Base-by-base conservation (phyloP, 176 grass and related monocot species). In the Oryza nivara region DNA sequence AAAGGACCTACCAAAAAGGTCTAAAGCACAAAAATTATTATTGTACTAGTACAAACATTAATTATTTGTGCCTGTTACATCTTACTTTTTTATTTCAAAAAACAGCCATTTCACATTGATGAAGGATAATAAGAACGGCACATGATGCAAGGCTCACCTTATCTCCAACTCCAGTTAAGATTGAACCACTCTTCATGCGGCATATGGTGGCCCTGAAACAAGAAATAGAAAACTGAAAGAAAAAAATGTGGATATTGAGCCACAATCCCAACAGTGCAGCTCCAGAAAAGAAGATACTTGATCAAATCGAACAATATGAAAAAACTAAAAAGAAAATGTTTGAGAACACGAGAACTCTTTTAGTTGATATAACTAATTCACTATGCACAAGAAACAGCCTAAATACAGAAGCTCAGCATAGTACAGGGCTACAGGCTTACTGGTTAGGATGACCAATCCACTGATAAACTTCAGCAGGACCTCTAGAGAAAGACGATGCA, bases 151-250 rank as follows among this genome's bases (percentile, higher is more conserved):
- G 17, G 54, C 43, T n/a, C 54, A 97, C 95, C 90, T 89, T 93
- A 54, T 97, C 95, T 88, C 95, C 92, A 83, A 81, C 85, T 86
- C 92, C 95, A 74, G 92, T 91, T 82, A 97, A 88, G 78, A 97
- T 81, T 47, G 63, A 81, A 35, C 95, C 95, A 40, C 95, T 88
- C 71, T 92, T 97, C 90, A 97, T 97, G 54, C 90, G 84, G 65
- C 95, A 97, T 61, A 94, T 78, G 58, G 72, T 88, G 51, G 89
- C 88, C 83, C 95, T 97, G 83, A 32, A 77, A 88, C 17, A 78
- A 90, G 23, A 89, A 71, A 51, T 54, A 72, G 15, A 14, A 80
- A 54, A 64, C 3, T 25, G 35, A 81, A 69, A 73, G 5, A 9
- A 4, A 34, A 9, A 25, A 72, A 75, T 36, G 65, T 28, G 32